Evolutionary conservation across 129 eudicot genomes (phyloP).

Genomic region (Pseudognaphalium luteoalbum): DNA sequence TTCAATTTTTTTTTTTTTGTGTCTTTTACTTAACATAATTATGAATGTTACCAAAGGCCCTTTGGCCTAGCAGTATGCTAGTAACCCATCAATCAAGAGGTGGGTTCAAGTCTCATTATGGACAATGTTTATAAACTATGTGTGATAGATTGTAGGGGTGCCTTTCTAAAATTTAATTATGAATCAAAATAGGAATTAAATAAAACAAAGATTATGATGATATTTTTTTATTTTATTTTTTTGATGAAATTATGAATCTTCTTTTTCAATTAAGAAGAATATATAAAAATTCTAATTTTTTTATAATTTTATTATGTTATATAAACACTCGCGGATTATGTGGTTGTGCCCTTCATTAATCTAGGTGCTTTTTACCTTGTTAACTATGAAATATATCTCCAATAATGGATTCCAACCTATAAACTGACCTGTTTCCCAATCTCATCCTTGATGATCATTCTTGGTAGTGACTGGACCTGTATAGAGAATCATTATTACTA

Average conservation of each 20-base stretch:
- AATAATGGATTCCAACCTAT: background rate
- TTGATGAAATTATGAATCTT: too few relatives aligned
- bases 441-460: constrained; percentile 96
- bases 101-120: background rate
- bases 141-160: background rate
- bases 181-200: too few relatives aligned
- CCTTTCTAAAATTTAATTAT: background rate
- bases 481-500: constrained; percentile 15
- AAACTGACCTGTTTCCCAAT: constrained; percentile 72
- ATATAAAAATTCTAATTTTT: background rate
- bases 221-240: too few relatives aligned
- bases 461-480: constrained; percentile 98
- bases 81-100: background rate
- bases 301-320: background rate
- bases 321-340: background rate
- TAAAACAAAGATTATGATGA: too few relatives aligned
- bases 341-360: background rate
- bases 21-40: background rate
- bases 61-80: background rate
- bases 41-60: background rate
- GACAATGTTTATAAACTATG: background rate
- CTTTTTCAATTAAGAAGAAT: too few relatives aligned
- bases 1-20: too few relatives aligned
- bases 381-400: background rate
- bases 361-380: background rate